Evolutionary conservation across 139 green algal genomes (phyloP), one percentile per base, ranked within the genome.

Genomic region (Volvox africanus): DNA sequence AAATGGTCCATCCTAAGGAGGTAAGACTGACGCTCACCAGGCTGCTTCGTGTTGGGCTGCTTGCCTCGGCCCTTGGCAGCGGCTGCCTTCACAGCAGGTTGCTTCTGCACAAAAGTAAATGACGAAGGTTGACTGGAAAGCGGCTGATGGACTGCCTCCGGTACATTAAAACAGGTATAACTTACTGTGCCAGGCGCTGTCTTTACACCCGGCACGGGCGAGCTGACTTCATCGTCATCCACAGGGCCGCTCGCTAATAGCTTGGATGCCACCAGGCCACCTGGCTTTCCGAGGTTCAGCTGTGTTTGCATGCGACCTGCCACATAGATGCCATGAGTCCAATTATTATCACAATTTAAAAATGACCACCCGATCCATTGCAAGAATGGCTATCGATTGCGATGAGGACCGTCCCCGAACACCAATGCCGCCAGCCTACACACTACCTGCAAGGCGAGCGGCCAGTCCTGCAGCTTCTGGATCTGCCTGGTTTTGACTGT

Each of bases 401-500:
- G 44, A 55, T 55, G 9, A 55, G 44, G 44, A 55, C 44, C 9
- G n/a, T n/a, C n/a, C n/a, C n/a, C n/a, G n/a, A n/a, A 55, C 9
- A 55, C 44, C 9, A 55, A 14, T 55, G 9, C 44, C 44, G 73
- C 33, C 33, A 65, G 61, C n/a, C 0, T 32, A 30, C 77, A 83
- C 1, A 83, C 28, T n/a, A 91, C 88, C 92, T 91, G 93, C 92
- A 50, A 91, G 88, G 61, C 92, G 91, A 20, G 88, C 89, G 17
- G 86, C 88, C 67, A 92, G 76, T 21, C 75, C 87, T 32, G 79
- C 61, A 17, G 71, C 76, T 36, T 78, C 77, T 20, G 67, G 30
- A 32, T 86, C 55, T 0, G 69, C 33, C 76, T 61, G 22, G 18
- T 28, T 68, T 24, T 36, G 35, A 35, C 73, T 89, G 81, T 67